Evolutionary conservation across 176 grass and related monocot species (phyloP).

Genomic region (Pontederia paniculata): DNA sequence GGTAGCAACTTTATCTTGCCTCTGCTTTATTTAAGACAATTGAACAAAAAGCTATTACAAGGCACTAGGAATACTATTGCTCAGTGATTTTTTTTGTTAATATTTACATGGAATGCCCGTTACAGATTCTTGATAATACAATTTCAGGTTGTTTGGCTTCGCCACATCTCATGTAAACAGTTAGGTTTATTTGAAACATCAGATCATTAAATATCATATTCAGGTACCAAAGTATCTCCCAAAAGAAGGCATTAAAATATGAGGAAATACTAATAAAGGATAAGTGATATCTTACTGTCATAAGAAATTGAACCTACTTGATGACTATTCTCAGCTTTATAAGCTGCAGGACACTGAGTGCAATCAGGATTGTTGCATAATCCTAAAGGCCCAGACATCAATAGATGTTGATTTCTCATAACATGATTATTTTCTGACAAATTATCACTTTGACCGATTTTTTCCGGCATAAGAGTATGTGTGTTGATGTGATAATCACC

Average conservation of each 20-base stretch:
- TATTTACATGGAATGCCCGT: too few species aligned
- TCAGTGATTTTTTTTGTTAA: too few species aligned
- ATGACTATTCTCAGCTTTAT: conserved; percentile 54
- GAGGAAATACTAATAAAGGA: conserved; percentile 1
- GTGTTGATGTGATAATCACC: conserved; percentile 35
- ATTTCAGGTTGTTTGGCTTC: too few species aligned
- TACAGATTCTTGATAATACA: too few species aligned
- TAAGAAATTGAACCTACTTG: conserved; percentile 30
- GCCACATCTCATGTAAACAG: too few species aligned
- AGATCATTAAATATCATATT: not conserved
- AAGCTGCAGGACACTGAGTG: conserved; percentile 70
- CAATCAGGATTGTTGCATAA: conserved; percentile 85
- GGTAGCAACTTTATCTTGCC: too few species aligned
- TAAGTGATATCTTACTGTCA: conserved; percentile 51
- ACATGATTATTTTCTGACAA: conserved; percentile 29
- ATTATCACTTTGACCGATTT: conserved; percentile 26
- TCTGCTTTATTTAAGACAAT: too few species aligned
- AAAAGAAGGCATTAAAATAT: conserved; percentile 23
- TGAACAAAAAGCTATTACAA: too few species aligned
- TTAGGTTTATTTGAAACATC: not conserved
- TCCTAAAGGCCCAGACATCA: conserved; percentile 86
- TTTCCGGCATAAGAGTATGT: conserved; percentile 46
- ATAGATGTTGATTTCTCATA: conserved; percentile 61
- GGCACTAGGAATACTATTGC: too few species aligned
- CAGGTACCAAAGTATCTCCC: conserved; percentile 4